Evolutionary conservation across 305 asterid genomes (phyloP), one percentile per base, ranked within the genome.

Genomic region (Solanum hybrid): DNA sequence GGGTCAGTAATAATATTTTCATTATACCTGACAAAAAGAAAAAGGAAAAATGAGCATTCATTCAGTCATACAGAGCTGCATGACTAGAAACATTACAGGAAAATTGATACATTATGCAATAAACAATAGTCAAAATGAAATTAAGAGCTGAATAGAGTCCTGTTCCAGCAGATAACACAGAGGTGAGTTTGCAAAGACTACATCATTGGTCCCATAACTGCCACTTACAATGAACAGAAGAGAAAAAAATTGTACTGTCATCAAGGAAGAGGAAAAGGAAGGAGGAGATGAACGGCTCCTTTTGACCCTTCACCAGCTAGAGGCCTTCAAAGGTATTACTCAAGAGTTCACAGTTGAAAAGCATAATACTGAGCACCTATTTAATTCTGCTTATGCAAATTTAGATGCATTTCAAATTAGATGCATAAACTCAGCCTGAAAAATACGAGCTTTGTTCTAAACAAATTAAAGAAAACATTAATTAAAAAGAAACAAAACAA

Each of bases 1-100:
- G 99, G 98, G 91, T 97, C 99, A 87, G 89, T 91, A 92, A 96
- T 90, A 90, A 97, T 97, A 94, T 97, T 97, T 95, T 94, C 95
- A 90, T 92, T 97, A 95, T 96, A 97, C 98, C 99, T 97, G 96
- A 90, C 92, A 87, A 89, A 90, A 91, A 77, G 91, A 91, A 91
- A 92, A 89, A 46, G 89, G 87, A 86, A 74, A 76, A 89, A 77
- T 89, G 81, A 88, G 90, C 88, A 90, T 79, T 71, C 42, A 83
- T 81, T 61, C 89, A 88, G 22, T 22, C 57, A 37, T 71, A 16
- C 18, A 6, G 39, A 74, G 71, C 84, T 24, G 46, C 22, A 87
- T 26, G 16, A 88, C 34, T 73, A 36, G 85, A 83, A 29, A 31
- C 79, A 4, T 67, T 74, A 37, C 16, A 33, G 29, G 85, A 35